phyloP scores from a whole-genome alignment of 179 eudicot species.

The Vitellaria paradoxa region DNA sequence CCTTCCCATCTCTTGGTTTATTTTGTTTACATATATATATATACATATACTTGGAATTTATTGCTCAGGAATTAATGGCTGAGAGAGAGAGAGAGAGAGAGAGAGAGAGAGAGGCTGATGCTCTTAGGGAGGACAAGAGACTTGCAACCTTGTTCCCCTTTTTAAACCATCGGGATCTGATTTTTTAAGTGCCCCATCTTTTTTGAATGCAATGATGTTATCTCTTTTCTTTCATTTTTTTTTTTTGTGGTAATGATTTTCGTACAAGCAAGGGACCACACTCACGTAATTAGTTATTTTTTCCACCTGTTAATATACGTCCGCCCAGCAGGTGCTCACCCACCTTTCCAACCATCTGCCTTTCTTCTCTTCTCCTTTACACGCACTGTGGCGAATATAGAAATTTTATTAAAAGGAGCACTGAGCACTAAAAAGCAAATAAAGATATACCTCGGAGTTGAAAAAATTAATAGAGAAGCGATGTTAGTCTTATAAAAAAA shows the following conservation, averaged over 20 bases:
- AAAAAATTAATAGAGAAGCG: too few relatives aligned
- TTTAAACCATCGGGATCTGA: not conserved
- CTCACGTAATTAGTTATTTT: not conserved
- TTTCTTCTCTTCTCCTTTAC: slow-evolving; percentile 1
- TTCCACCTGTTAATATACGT: not conserved
- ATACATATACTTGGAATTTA: too few relatives aligned
- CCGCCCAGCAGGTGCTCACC: slow-evolving; percentile 2
- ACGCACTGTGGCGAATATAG: too few relatives aligned
- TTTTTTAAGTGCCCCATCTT: not conserved
- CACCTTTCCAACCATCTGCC: slow-evolving; percentile 10
- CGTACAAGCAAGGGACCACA: too few relatives aligned
- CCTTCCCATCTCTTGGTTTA: slow-evolving; percentile 46
- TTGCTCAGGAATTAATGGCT: too few relatives aligned
- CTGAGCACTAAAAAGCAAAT: too few relatives aligned
- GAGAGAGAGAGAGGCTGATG: not conserved
- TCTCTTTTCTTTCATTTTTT: not conserved
- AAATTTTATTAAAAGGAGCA: too few relatives aligned
- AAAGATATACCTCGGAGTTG: too few relatives aligned
- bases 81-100: not conserved
- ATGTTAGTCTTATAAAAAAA: too few relatives aligned
- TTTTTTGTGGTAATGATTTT: not conserved
- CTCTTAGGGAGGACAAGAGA: not conserved
- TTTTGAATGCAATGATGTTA: not conserved
- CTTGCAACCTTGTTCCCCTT: not conserved
- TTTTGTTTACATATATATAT: too few relatives aligned